Conservation (phyloP, 768 basidiomycete genomes). For the Amanita brunnescens region DNA sequence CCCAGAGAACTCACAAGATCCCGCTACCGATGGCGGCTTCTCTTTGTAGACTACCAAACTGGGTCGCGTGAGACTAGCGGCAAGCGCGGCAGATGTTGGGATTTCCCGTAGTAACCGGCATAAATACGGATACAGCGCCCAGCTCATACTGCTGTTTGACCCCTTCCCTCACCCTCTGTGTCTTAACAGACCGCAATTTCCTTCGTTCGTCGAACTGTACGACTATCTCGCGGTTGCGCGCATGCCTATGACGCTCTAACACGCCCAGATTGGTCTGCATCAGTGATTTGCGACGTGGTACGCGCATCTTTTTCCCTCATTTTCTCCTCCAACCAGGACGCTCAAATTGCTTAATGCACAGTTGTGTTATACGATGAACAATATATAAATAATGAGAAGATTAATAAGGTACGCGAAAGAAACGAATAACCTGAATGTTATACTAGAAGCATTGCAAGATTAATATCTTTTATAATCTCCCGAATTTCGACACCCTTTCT, state of each 20-base stretch:
- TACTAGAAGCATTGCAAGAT: background rate
- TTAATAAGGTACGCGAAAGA: background rate
- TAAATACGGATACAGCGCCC: background rate
- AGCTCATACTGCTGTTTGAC: background rate
- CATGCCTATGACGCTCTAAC: background rate
- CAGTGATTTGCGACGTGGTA: background rate
- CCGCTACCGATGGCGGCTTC: background rate
- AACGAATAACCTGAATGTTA: background rate
- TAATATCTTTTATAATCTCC: conserved; percentile 42
- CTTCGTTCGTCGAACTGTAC: background rate
- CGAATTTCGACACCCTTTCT: conserved; percentile 51
- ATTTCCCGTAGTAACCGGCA: conserved; percentile 6
- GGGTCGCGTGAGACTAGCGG: background rate
- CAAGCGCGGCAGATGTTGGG: background rate
- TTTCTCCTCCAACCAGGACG: background rate
- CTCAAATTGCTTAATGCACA: background rate
- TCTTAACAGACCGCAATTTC: background rate
- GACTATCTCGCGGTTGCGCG: background rate
- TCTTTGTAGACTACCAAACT: background rate
- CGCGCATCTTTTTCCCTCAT: background rate
- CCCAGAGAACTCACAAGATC: background rate
- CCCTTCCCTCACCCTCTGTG: background rate
- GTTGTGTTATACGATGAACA: background rate
- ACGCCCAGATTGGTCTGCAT: no score
- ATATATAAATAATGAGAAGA: background rate